Base-by-base conservation (phyloP, 129 eudicot genomes). In the Gnaphalium uliginosum region DNA sequence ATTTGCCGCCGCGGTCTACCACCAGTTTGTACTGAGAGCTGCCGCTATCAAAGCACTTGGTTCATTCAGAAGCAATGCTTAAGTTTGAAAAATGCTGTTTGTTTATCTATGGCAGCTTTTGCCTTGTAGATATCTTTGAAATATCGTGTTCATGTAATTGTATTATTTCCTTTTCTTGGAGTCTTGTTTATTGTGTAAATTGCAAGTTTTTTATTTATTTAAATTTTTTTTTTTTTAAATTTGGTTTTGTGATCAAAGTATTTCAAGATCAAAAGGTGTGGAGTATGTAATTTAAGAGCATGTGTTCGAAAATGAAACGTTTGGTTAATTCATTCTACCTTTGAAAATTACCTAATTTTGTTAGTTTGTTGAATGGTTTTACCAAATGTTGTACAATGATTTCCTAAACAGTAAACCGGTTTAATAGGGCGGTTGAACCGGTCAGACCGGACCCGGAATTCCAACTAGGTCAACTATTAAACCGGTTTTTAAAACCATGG, bases 1-100 rank as follows among this genome's bases (percentile, higher is more conserved):
- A 0, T 86, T 88, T 2, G 85, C 89, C 9, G 96, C 96, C 8
- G 96, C 96, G 41, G 37, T 89, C 71, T 89, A 89, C 81, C 96
- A 89, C 78, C 96, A 89, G 60, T 89, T 75, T 68, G 76, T 89
- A 46, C 79, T 89, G 1, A 78, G 96, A 75, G 96, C 96, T n/a
- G 92, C 85, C 13, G 96, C 96, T 11, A 74, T 85, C 26, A 89
- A 89, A 63, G 96, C 96, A 21, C 83, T 89, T 39, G 96, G 96
- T 27, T 89, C 96, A 21, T 87, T 83, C 86, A 87, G 88, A 71
- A 89, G 92, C 96, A 84, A 78, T 69, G 81, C 89, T 62, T 85
- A 58, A 77, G 39, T 21, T 80, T 27, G 72, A 62, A 79, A 73
- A 68, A 73, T 73, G 81, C 3, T 0, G 53, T 46, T 46, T 14